These are phyloP conservation scores for Xylaria acuta DNA, from an alignment of 495 filamentous ascomycete species.

Conservation along the genomic window DNA sequence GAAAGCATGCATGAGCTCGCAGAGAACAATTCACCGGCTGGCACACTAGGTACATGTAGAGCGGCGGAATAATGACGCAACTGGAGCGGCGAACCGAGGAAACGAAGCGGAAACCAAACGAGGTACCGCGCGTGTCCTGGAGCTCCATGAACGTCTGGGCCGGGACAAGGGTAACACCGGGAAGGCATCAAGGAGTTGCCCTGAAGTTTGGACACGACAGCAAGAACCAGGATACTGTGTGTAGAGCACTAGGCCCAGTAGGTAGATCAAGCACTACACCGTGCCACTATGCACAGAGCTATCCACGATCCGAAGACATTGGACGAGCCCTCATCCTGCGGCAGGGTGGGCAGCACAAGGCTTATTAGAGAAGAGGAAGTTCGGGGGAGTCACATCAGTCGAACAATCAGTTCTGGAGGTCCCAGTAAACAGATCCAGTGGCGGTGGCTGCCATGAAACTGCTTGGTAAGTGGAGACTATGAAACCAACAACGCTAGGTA, in stretches of 20 bases:
- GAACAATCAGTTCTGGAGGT: conserved; percentile 41
- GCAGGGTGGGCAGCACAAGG: conserved; percentile 34
- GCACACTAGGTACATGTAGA: conserved; percentile 40
- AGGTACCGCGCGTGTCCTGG: conserved; percentile 27
- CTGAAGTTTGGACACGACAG: conserved; percentile 35
- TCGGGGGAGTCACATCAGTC: conserved; percentile 39
- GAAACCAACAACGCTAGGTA: conserved; percentile 39
- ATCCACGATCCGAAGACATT: conserved; percentile 29
- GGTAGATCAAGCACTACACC: conserved; percentile 25
- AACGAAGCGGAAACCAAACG: conserved; percentile 38
- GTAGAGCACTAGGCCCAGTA: conserved; percentile 6
- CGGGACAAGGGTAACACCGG: conserved; percentile 31
- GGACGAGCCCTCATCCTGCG: conserved; percentile 25
- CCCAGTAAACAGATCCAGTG: conserved; percentile 39
- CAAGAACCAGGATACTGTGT: conserved; percentile 22
- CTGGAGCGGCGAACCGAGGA: conserved; percentile 40
- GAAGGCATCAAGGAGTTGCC: conserved; percentile 36
- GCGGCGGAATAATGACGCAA: conserved; percentile 46
- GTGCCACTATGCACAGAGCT: conserved; percentile 27
- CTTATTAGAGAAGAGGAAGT: conserved; percentile 32
- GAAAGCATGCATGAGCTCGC: conserved; percentile 53
- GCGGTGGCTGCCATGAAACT: conserved; percentile 41
- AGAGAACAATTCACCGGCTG: conserved; percentile 46
- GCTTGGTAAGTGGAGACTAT: conserved; percentile 36
- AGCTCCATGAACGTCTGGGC: conserved; percentile 28